A percentile compares a stretch with the other conserved stretches of the same genome.
phyloP scores from a whole-genome alignment of 352 stramenopile species.

The Peronospora destructor region DNA sequence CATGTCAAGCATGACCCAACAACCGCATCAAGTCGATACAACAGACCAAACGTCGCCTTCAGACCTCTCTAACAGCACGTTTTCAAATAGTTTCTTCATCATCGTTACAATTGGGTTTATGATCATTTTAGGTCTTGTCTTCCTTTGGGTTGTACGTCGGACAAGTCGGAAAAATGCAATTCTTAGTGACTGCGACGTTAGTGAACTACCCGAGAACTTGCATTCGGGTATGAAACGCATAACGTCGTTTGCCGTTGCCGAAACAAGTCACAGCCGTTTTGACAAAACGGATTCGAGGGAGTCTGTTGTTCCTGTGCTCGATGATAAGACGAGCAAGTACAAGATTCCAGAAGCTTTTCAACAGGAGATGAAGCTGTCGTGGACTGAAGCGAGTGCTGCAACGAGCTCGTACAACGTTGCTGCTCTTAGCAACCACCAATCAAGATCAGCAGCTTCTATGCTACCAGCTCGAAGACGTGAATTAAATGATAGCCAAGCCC shows the following conservation, averaged over 20 bases:
- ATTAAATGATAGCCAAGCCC: constrained; percentile 8
- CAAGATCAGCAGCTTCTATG: constrained; percentile 13
- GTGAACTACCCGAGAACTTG: constrained; percentile 11
- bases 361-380: constrained; percentile 14
- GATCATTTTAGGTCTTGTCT: constrained; percentile 8
- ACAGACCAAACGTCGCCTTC: constrained; percentile 5
- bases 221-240: constrained; percentile 21
- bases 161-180: constrained; percentile 2
- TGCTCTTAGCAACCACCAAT: constrained; percentile 20
- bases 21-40: too few species aligned
- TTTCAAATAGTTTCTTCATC: constrained; percentile 16
- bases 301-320: constrained; percentile 22
- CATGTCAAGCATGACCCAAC: constrained; percentile 11
- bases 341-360: constrained; percentile 11
- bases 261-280: constrained; percentile 2
- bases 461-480: constrained; percentile 10
- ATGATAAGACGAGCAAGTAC: constrained; percentile 6
- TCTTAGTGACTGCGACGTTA: constrained; percentile 6
- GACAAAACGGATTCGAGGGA: constrained; percentile 19
- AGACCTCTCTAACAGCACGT: constrained; percentile 7
- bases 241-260: constrained; percentile 23
- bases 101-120: constrained; percentile 17
- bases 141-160: constrained; percentile 17
- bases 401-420: constrained; percentile 21
- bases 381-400: constrained; percentile 14